Evolutionary conservation across 495 filamentous ascomycete genomes (phyloP), one percentile per base, ranked within the genome.

Genomic region (Neurospora hispaniola): DNA sequence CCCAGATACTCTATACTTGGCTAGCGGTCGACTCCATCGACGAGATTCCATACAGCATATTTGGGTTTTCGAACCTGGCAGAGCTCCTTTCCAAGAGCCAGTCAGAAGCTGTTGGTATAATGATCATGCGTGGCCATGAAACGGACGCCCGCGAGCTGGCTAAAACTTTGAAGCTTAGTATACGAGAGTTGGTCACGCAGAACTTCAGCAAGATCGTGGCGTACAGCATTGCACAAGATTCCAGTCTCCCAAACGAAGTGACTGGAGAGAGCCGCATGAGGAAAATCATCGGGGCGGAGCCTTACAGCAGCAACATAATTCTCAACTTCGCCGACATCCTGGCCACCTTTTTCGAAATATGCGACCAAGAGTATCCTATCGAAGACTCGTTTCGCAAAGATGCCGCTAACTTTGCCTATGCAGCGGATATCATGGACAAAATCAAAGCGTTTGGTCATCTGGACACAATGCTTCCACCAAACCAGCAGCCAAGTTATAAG

Each of bases 1-100:
- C 94, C 31, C 96, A 99, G 79, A 86, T 98, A n/a, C 84, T 98
- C 5, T 97, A 93, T 79, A 97, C 94, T 0, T 98, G 96, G 96
- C 88, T 94, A 3, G 88, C 91, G 73, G 79, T 81, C 2, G 86
- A 90, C 69, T 81, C 85, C 38, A 81, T 97, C 12, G 82, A 84
- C 2, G 84, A 87, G 4, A 91, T 98, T 71, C 94, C 96, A 10
- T 97, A 88, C 76, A 82, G 85, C 66, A 92, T 94, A 11, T 98
- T 97, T 81, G 90, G 90, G 2, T 99, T 95, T 79, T 71, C 79
- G 3, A 88, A 76, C 40, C 86, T 97, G 0, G 80, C 85, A 70
- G 90, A 93, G 16, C 86, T 98, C 70, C 79, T 98, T 18, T 74
- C 78, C 18, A 88, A 94, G 73, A 87, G 91, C n/a, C 89, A 92